A percentile compares a stretch with the other conserved stretches of the same genome.
Evolutionary conservation across 129 eudicot species (phyloP).

Genomic region (Rutidosis leptorrhynchoides): DNA sequence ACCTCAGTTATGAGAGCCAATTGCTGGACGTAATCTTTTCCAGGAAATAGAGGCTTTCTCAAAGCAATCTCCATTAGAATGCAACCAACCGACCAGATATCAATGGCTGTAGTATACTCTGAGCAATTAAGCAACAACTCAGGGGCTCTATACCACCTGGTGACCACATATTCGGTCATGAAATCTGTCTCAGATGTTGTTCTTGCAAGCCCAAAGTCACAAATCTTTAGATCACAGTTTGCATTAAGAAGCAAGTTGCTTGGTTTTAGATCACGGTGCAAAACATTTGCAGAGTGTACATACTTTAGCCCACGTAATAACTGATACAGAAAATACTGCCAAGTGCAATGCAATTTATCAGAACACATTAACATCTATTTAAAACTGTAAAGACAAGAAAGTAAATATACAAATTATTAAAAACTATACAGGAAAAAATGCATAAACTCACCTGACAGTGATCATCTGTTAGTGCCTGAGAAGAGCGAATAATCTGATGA

Average conservation of each 20-base stretch:
- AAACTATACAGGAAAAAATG: neutral
- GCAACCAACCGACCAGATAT: slow-evolving; percentile 95
- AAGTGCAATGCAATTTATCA: slow-evolving; percentile 13
- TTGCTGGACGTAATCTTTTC: slow-evolving; percentile 86
- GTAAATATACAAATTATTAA: neutral
- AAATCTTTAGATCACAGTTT: slow-evolving; percentile 81
- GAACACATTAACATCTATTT: neutral
- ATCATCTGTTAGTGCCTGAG: slow-evolving; percentile 65
- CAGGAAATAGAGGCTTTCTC: slow-evolving; percentile 82
- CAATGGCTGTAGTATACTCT: slow-evolving; percentile 86
- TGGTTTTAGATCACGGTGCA: slow-evolving; percentile 88
- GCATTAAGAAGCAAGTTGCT: slow-evolving; percentile 84
- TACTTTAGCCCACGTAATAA: slow-evolving; percentile 75
- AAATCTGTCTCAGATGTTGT: slow-evolving; percentile 79
- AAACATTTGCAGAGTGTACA: slow-evolving; percentile 77
- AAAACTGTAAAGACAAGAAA: neutral
- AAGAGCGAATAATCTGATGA: slow-evolving; percentile 67
- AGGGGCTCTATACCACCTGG: slow-evolving; percentile 94
- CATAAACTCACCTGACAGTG: slow-evolving; percentile 52
- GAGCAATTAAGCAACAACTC: slow-evolving; percentile 82
- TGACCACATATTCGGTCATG: slow-evolving; percentile 92
- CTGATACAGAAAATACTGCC: slow-evolving; percentile 86
- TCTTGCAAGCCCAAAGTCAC: slow-evolving; percentile 94
- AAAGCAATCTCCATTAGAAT: slow-evolving; percentile 73
- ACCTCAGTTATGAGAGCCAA: slow-evolving; percentile 80